phyloP scores from a whole-genome alignment of 176 grass and related monocot genomes.

The Lolium multiflorum region DNA sequence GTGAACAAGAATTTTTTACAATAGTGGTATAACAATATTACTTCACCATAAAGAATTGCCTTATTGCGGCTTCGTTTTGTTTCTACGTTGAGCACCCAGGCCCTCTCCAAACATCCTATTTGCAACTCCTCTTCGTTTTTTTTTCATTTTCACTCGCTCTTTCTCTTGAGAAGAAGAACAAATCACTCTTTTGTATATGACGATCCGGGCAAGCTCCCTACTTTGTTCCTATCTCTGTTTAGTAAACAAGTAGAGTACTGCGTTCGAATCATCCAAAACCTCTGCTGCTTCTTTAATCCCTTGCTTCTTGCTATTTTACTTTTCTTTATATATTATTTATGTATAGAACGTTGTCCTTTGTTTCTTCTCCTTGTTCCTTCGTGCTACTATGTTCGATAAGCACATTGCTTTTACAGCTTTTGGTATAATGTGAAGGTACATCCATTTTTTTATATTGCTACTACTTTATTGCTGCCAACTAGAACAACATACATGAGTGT shows the following conservation, averaged over 20 bases:
- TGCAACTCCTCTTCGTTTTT: too few species aligned
- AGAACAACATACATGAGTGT: too few species aligned
- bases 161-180: too few species aligned
- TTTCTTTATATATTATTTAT: too few species aligned
- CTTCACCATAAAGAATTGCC: too few species aligned
- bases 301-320: too few species aligned
- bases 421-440: background rate
- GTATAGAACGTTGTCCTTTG: background rate
- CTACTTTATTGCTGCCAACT: too few species aligned
- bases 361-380: background rate
- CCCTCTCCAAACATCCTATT: background rate
- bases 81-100: background rate
- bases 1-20: too few species aligned
- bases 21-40: too few species aligned
- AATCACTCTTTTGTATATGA: too few species aligned
- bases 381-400: background rate
- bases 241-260: background rate
- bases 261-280: background rate
- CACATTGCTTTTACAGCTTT: background rate
- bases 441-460: background rate
- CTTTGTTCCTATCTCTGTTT: background rate
- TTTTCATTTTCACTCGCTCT: too few species aligned
- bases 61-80: slow-evolving; percentile 12
- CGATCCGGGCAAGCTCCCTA: too few species aligned
- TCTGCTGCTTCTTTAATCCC: background rate